Conservation (phyloP, 2,329 filamentous ascomycete species). For the Arthrobotrys sinensis region DNA sequence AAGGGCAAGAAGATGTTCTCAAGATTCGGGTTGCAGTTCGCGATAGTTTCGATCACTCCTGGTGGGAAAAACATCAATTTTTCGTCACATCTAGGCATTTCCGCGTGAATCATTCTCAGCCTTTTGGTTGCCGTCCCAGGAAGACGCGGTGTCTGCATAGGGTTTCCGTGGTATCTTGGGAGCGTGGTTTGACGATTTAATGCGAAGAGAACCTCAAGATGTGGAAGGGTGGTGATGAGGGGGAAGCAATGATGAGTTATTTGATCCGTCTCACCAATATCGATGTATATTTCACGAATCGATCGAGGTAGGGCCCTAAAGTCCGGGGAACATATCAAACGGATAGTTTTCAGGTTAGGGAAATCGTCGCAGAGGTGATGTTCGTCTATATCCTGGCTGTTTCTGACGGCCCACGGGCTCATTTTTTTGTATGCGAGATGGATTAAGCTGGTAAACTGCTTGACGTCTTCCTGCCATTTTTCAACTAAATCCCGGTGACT, state of each 20-base stretch:
- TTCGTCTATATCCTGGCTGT: constrained; percentile 25
- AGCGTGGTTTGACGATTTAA: constrained; percentile 51
- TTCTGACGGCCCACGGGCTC: constrained; percentile 47
- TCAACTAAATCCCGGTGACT: constrained; percentile 51
- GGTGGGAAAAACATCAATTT: constrained; percentile 59
- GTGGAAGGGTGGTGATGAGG: constrained; percentile 47
- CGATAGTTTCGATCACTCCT: constrained; percentile 48
- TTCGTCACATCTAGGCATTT: constrained; percentile 56
- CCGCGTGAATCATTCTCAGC: constrained; percentile 43
- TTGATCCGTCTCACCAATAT: constrained; percentile 55
- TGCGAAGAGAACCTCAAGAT: constrained; percentile 48
- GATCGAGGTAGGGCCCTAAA: constrained; percentile 50
- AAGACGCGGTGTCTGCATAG: constrained; percentile 44
- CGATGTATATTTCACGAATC: constrained; percentile 49
- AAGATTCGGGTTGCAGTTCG: constrained; percentile 47
- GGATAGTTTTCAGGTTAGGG: constrained; percentile 52
- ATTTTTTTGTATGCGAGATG: constrained; percentile 53
- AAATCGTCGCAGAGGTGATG: constrained; percentile 55
- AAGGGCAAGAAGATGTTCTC: constrained; percentile 56
- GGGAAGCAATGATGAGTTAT: constrained; percentile 58
- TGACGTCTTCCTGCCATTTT: constrained; percentile 51
- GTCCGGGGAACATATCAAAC: constrained; percentile 56
- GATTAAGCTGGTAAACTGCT: constrained; percentile 47
- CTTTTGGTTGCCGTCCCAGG: constrained; percentile 34
- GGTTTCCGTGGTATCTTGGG: constrained; percentile 55